Percentiles rank a stretch among this genome's conserved stretches.
Conservation (phyloP, 148 eudicot genomes). For the Amaranthus cruentus region DNA sequence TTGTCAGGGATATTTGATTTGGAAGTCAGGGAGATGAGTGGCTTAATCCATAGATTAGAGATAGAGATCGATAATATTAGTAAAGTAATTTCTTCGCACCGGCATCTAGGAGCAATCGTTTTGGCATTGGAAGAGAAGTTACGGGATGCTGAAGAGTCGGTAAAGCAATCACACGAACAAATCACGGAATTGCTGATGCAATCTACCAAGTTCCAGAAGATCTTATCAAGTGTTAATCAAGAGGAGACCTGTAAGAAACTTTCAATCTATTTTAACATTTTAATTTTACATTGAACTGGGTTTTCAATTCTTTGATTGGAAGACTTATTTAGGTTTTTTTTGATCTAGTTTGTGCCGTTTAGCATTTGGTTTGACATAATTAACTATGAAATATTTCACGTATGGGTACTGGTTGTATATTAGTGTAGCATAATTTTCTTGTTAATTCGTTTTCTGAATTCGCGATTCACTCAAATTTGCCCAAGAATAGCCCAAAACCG, state of each 20-base stretch:
- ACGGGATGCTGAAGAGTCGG: constrained; percentile 52
- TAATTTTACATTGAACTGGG: not conserved
- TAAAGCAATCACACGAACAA: constrained; percentile 67
- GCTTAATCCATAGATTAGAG: constrained; percentile 39
- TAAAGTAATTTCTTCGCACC: constrained; percentile 38
- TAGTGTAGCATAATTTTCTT: too few relatives aligned
- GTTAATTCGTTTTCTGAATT: too few relatives aligned
- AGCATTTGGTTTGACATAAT: not conserved
- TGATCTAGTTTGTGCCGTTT: not conserved
- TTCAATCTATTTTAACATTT: not conserved
- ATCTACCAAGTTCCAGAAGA: constrained; percentile 57
- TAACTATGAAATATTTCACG: not conserved
- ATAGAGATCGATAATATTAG: constrained; percentile 41
- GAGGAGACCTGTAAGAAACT: constrained; percentile 44
- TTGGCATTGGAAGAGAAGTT: constrained; percentile 48
- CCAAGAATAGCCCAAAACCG: too few relatives aligned
- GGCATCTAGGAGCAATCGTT: constrained; percentile 39
- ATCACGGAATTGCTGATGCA: constrained; percentile 63
- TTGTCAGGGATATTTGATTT: constrained; percentile 69
- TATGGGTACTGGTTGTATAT: too few relatives aligned
- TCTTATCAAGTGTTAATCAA: constrained; percentile 33
- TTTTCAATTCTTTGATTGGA: not conserved
- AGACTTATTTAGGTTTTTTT: not conserved
- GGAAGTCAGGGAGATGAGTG: constrained; percentile 55
- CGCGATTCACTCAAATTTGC: too few relatives aligned